Conservation (phyloP, 495 filamentous ascomycete species). For the Neurospora sp. region DNA sequence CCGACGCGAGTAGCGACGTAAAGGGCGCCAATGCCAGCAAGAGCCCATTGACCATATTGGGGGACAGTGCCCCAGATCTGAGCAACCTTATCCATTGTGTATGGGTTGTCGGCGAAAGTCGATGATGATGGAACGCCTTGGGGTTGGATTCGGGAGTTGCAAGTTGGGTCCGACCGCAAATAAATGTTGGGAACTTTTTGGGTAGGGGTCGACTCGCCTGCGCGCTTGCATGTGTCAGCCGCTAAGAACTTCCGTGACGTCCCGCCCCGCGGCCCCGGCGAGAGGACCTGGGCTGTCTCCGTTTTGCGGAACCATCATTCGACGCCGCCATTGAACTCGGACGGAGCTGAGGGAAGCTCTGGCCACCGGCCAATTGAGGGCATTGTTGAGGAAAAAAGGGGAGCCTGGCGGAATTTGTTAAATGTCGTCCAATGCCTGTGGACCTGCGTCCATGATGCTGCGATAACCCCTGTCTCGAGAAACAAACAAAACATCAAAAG, state of each 20-base stretch:
- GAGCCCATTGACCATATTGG: constrained; percentile 22
- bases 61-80: constrained; percentile 28
- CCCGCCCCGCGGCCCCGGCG: neutral
- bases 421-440: neutral
- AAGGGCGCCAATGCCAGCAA: constrained; percentile 47
- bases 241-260: neutral
- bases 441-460: neutral
- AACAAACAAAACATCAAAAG: neutral
- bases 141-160: neutral
- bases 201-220: neutral
- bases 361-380: neutral
- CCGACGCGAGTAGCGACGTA: constrained; percentile 46
- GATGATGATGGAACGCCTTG: neutral
- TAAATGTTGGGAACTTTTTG: neutral
- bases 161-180: neutral
- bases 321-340: neutral
- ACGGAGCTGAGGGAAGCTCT: neutral
- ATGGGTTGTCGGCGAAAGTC: neutral
- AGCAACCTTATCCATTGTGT: constrained; percentile 26
- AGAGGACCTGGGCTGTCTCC: neutral
- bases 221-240: neutral
- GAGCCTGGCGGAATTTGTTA: neutral
- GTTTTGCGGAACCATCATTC: neutral
- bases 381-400: neutral
- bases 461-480: neutral